Percentiles rank a stretch among this genome's conserved stretches.
Evolutionary conservation across 2,329 filamentous ascomycete genomes (phyloP).

Genomic region (Fusarium annulatum): DNA sequence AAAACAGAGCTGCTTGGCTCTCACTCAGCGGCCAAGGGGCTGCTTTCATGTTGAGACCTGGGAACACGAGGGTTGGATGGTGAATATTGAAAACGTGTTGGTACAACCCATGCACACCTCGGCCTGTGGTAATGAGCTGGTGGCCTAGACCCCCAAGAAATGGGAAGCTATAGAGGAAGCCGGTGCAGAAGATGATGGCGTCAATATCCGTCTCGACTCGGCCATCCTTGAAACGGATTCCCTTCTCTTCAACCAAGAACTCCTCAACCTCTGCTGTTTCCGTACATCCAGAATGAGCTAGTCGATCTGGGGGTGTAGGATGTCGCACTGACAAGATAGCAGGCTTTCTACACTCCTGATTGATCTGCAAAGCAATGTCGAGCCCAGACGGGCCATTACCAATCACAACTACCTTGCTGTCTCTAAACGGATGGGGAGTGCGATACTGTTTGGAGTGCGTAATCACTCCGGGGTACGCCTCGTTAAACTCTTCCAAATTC

Average conservation of each 20-base stretch:
- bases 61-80: conserved; percentile 82
- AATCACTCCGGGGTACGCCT: conserved; percentile 68
- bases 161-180: conserved; percentile 86
- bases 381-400: conserved; percentile 87
- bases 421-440: conserved; percentile 67
- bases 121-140: conserved; percentile 74
- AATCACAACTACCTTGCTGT: conserved; percentile 83
- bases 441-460: conserved; percentile 86
- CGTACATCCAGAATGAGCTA: conserved; percentile 58
- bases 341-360: conserved; percentile 65
- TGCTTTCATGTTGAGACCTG: conserved; percentile 80
- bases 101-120: conserved; percentile 77
- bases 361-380: conserved; percentile 85
- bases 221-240: conserved; percentile 75
- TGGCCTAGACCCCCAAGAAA: conserved; percentile 66
- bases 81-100: conserved; percentile 81
- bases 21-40: conserved; percentile 89
- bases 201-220: conserved; percentile 75
- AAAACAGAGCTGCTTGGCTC: conserved; percentile 80
- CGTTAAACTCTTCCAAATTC: conserved; percentile 69
- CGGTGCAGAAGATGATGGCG: conserved; percentile 85
- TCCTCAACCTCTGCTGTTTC: conserved; percentile 69
- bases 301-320: conserved; percentile 58
- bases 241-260: conserved; percentile 64
- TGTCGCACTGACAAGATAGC: conserved; percentile 73